Evolutionary conservation across 2,329 filamentous ascomycete genomes (phyloP).

Genomic region (Aspergillus neotritici): DNA sequence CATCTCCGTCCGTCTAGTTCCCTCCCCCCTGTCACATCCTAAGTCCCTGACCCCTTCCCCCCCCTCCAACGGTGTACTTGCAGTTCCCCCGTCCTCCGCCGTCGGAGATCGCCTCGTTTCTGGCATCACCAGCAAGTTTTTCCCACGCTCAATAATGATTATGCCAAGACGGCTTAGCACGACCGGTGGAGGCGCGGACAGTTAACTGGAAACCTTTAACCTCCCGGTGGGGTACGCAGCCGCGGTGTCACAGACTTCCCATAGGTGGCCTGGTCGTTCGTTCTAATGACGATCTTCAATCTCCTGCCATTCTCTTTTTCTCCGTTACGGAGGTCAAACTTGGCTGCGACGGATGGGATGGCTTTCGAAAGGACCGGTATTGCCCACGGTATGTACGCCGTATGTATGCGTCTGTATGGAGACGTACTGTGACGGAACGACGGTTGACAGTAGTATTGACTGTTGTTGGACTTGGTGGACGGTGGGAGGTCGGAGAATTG

Average conservation of each 20-base stretch:
- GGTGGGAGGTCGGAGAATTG: too few relatives aligned
- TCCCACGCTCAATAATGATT: neutral
- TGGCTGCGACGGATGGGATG: too few relatives aligned
- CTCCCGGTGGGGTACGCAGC: neutral
- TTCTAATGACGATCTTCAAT: conserved; percentile 5
- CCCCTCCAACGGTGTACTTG: neutral
- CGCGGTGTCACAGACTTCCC: too few relatives aligned
- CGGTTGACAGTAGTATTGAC: too few relatives aligned
- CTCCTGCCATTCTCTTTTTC: neutral
- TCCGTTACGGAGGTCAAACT: conserved; percentile 2
- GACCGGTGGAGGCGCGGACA: neutral
- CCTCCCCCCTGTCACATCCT: too few relatives aligned
- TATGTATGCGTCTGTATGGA: conserved; percentile 6
- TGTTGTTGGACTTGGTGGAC: too few relatives aligned
- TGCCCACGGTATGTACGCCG: neutral
- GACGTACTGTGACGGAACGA: conserved; percentile 4
- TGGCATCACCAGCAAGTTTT: neutral
- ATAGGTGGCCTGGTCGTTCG: too few relatives aligned
- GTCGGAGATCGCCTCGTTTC: conserved; percentile 1
- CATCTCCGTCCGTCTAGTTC: too few relatives aligned
- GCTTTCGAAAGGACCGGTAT: too few relatives aligned
- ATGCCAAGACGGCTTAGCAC: conserved; percentile 5
- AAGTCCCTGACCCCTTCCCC: too few relatives aligned
- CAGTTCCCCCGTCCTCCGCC: neutral
- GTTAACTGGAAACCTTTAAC: too few relatives aligned